These are phyloP conservation scores for Pestalotiopsis sp. DNA, from an alignment of 2,329 filamentous ascomycete species.

Conservation along the genomic window DNA sequence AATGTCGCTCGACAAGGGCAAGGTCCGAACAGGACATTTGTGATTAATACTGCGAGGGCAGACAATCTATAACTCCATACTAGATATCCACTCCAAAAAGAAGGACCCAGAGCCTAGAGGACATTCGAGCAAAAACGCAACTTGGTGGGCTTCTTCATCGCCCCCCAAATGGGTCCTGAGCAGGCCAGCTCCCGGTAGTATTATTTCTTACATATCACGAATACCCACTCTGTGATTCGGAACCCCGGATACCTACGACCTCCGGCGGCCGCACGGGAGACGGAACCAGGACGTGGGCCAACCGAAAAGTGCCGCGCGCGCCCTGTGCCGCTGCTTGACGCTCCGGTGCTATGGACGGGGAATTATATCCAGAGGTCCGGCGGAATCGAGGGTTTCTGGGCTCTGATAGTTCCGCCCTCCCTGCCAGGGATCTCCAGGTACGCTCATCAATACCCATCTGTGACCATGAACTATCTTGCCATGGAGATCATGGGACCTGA, in stretches of 20 bases:
- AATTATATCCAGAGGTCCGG: slow-evolving; percentile 35
- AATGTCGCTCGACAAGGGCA: neutral
- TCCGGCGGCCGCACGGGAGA: neutral
- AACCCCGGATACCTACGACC: neutral
- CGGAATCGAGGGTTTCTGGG: slow-evolving; percentile 55
- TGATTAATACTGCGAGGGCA: neutral
- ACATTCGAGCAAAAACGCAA: neutral
- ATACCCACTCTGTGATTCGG: neutral
- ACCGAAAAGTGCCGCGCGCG: neutral
- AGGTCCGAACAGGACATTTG: neutral
- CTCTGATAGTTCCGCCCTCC: slow-evolving; percentile 51
- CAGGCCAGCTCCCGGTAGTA: neutral
- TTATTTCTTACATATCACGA: neutral
- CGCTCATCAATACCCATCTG: slow-evolving; percentile 18
- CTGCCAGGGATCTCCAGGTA: slow-evolving; percentile 52
- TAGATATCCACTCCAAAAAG: neutral
- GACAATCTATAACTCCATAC: neutral
- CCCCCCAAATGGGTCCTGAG: neutral
- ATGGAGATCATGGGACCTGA: neutral
- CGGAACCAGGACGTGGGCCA: neutral
- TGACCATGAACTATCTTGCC: neutral
- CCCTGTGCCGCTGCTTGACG: slow-evolving; percentile 3
- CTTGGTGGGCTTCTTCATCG: neutral
- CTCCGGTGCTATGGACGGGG: slow-evolving; percentile 21
- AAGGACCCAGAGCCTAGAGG: neutral